A percentile compares a stretch with the other conserved stretches of the same genome.
These are phyloP conservation scores for Mangifera indica DNA, from an alignment of 345 rosid species.

Conservation along the genomic window DNA sequence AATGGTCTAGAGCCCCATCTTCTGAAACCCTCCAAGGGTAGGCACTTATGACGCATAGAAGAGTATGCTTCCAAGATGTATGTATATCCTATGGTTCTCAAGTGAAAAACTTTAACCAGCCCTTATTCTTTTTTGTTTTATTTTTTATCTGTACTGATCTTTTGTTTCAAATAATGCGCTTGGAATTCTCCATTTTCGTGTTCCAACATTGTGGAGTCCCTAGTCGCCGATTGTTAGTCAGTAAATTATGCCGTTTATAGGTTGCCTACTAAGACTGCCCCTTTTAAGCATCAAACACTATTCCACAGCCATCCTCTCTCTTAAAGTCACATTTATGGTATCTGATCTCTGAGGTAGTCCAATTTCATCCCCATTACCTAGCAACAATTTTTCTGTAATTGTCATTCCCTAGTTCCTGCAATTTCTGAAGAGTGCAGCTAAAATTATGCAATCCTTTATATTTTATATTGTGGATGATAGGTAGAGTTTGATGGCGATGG, in stretches of 20 bases:
- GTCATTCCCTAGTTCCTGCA: neutral
- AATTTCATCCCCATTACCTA: neutral
- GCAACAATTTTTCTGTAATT: neutral
- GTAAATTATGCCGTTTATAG: no score
- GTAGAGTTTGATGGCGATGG: constrained; percentile 76
- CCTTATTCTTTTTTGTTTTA: no score
- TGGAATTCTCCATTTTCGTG: neutral
- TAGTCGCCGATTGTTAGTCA: no score
- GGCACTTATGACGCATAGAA: neutral
- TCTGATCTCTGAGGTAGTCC: neutral
- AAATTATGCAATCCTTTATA: neutral
- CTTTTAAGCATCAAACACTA: neutral
- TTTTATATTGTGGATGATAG: constrained; percentile 28
- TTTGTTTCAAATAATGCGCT: neutral
- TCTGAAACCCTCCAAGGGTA: neutral
- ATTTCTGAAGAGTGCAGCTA: neutral
- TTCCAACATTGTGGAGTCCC: neutral
- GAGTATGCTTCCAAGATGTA: neutral
- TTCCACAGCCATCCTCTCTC: neutral
- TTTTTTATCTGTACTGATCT: neutral
- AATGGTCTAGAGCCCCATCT: neutral
- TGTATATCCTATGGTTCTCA: neutral
- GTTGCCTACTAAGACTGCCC: neutral
- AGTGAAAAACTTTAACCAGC: neutral
- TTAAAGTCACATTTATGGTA: neutral